Evolutionary conservation across 306 rosid species (phyloP), one percentile per base, ranked within the genome.

Genomic region (Erythrophleum fordii): DNA sequence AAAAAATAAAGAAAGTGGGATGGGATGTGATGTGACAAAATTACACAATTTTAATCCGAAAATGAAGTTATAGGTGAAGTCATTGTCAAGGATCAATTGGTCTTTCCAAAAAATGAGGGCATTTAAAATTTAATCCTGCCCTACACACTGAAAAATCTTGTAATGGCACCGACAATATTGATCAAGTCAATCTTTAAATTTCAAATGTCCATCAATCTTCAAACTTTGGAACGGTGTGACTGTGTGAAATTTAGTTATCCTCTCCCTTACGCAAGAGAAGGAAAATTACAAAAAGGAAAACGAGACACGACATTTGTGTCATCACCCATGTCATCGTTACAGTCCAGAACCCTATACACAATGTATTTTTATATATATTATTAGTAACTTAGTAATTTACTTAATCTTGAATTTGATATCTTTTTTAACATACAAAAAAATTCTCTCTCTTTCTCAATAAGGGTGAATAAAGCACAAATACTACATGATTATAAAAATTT

Each of bases 21-120:
- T 41, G 35, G 73, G 51, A n/a, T n/a, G n/a, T n/a, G 64, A 67
- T 20, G 73, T 41, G 73, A 67, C 35, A 67, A 67, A 67, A 67
- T 41, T 22, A 41, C 22, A 69, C 12, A 69, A 20, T 28, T 23
- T 25, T 26, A 31, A 72, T 72, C n/a, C 8, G 53, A 55, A 74
- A 56, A 55, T 56, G 13, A 23, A 74, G 34, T 13, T 69, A 5
- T 16, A 35, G 67, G 67, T 13, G 16, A 20, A 37, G 51, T 37
- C 51, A 72, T 34, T 70, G 12, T 72, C 65, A 52, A 11, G 65
- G 65, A 34, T 35, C 31, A 51, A 31, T n/a, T 73, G 18, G 64
- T 11, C 1, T 0, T 22, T 22, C 8, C 20, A 71, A 20, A 17
- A n/a, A 35, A 52, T n/a, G 34, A 73, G 66, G 29, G 23, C 51